phyloP scores from a whole-genome alignment of 805 yeast species.

The Tetrapisispora taiwanensis region DNA sequence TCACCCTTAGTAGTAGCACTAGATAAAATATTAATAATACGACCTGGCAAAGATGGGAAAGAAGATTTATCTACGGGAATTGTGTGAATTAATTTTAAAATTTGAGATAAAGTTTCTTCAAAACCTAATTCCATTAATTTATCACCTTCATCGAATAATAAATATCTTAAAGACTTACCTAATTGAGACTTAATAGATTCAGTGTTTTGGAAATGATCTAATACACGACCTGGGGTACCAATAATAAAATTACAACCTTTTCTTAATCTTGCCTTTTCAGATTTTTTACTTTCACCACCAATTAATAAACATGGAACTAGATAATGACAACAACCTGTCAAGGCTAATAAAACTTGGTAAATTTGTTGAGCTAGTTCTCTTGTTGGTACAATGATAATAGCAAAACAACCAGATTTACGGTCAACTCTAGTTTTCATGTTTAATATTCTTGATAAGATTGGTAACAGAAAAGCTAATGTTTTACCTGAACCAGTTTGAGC shows the following conservation, averaged over 20 bases:
- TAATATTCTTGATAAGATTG: slow-evolving; percentile 68
- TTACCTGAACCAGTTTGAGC: slow-evolving; percentile 99
- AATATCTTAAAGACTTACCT: slow-evolving; percentile 64
- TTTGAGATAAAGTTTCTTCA: slow-evolving; percentile 80
- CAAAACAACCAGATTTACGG: slow-evolving; percentile 78
- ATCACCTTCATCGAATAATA: slow-evolving; percentile 96
- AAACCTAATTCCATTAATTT: slow-evolving; percentile 91
- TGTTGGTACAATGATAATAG: slow-evolving; percentile 83
- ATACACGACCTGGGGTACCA: slow-evolving; percentile 93
- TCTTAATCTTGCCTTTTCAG: slow-evolving; percentile 90
- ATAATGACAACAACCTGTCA: slow-evolving; percentile 69
- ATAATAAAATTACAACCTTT: slow-evolving; percentile 94
- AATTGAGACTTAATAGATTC: slow-evolving; percentile 47
- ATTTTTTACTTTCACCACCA: slow-evolving; percentile 96
- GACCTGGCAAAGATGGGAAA: slow-evolving; percentile 53
- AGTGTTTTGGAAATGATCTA: slow-evolving; percentile 91
- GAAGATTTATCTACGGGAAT: slow-evolving; percentile 30
- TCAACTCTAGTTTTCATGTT: slow-evolving; percentile 35
- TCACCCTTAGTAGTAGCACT: slow-evolving; percentile 86
- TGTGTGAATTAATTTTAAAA: slow-evolving; percentile 49
- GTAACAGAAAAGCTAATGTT: slow-evolving; percentile 78
- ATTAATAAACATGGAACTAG: slow-evolving; percentile 92
- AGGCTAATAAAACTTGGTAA: slow-evolving; percentile 62
- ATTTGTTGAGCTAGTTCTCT: slow-evolving; percentile 91
- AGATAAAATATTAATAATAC: slow-evolving; percentile 73